A percentile compares a stretch with the other conserved stretches of the same genome.
Conservation (phyloP, 192 early-diverging fungal genomes). For the Chytriomyces confervae region DNA sequence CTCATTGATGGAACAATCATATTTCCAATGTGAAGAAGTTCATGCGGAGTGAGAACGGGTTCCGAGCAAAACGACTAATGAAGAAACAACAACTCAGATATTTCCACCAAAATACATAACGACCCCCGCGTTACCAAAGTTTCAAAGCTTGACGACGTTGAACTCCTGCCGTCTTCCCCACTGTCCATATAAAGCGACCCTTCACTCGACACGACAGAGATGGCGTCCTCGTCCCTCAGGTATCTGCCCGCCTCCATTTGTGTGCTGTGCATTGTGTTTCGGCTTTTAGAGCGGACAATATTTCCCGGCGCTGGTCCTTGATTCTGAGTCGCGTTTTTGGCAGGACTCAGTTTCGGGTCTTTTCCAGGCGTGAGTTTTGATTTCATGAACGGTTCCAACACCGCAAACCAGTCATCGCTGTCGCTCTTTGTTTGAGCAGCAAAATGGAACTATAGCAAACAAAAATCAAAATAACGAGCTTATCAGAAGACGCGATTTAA, state of each 20-base stretch:
- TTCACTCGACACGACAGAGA: conserved; percentile 50
- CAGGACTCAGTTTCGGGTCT: background rate
- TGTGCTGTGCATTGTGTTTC: background rate
- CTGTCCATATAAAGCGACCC: conserved; percentile 21
- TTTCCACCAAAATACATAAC: background rate
- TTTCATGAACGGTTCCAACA: conserved; percentile 31
- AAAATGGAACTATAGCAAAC: conserved; percentile 48
- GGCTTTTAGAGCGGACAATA: conserved; percentile 1
- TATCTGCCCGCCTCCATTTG: background rate
- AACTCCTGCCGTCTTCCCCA: conserved; percentile 41
- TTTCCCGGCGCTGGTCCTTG: conserved; percentile 9
- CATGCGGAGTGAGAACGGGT: conserved; percentile 57
- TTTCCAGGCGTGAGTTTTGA: conserved; percentile 3
- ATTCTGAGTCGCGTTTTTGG: background rate
- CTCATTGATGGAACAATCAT: conserved; percentile 29
- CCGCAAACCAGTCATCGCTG: conserved; percentile 53
- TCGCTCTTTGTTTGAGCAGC: conserved; percentile 52
- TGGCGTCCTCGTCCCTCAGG: conserved; percentile 32
- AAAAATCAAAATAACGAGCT: background rate
- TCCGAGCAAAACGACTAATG: conserved; percentile 58
- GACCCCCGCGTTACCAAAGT: conserved; percentile 46
- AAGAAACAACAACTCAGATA: background rate
- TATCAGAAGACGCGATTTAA: background rate
- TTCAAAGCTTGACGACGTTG: conserved; percentile 43
- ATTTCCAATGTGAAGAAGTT: conserved; percentile 51